Base-by-base conservation (phyloP, 2,329 filamentous ascomycete species). In the Albophoma yamanashiensis region DNA sequence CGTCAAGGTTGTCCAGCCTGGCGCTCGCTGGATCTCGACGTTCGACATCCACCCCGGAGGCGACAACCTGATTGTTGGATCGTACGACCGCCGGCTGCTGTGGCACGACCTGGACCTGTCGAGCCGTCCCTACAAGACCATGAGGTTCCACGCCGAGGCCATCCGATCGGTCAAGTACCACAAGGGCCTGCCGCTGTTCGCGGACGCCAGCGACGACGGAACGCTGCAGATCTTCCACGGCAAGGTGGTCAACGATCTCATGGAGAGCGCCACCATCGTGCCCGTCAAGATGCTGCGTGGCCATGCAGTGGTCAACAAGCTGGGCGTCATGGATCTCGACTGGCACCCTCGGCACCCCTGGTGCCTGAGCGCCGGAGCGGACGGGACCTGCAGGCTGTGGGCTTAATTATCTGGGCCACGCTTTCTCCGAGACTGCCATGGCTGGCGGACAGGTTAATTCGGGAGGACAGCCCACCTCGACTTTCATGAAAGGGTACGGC, bases 61-160 rank as follows among this genome's bases (percentile, higher is more conserved):
- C 55, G 92, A 96, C 76, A 97, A 99, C 71, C 76, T 99, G 59
- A 90, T 97, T 61, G 91, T 97, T 14, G 92, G 92, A 53, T 94
- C 92, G 0, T 99, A 97, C 76, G 94, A 99, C 76, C 87, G 92
- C 65, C 87, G 93, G 55, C 81, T 99, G 3, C 81, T 99, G 39
- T 99, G 94, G 94, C 94, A 97, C 76, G 94, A 99, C 75, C 82
- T 97, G 59, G 94, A 99, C 66, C 84, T 99, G 42, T 94, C 91
- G 0, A 87, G 84, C 64, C 86, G 91, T 57, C 94, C 94, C 0
- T 97, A 96, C 80, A 97, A 97, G 80, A 97, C 93, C 1, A 87
- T 99, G 76, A 85, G 94, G 57, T 99, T 97, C 79, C 94, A 99
- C 77, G 78, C 85, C 62, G 90, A 96, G 74, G 94, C 94, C 55